Evolutionary conservation across 2,329 filamentous ascomycete genomes (phyloP).

Genomic region (Epichloe coenophiala): DNA sequence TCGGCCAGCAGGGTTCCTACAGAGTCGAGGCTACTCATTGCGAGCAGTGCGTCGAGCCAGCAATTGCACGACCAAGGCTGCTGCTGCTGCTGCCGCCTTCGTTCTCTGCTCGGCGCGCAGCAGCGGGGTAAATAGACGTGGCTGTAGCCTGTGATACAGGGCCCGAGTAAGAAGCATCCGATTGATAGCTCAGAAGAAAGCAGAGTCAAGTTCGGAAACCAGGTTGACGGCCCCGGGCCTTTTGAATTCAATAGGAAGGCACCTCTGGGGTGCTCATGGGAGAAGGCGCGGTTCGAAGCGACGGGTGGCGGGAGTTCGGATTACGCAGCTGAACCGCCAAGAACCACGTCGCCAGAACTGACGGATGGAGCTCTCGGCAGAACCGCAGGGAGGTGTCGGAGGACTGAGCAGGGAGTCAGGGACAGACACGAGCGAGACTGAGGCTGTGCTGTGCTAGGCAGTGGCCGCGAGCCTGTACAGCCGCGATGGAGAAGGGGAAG

Average conservation of each 20-base stretch:
- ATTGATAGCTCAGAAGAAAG: background rate
- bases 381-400: background rate
- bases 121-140: background rate
- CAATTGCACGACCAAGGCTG: background rate
- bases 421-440: too few relatives aligned
- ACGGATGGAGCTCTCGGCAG: background rate
- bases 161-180: background rate
- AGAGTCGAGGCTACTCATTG: conserved; percentile 31
- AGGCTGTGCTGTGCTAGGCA: too few relatives aligned
- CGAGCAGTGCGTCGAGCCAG: conserved; percentile 5
- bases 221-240: background rate
- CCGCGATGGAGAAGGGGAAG: too few relatives aligned
- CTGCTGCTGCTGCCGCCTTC: background rate
- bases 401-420: too few relatives aligned
- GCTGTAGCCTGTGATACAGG: too few relatives aligned
- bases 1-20: conserved; percentile 44
- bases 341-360: background rate
- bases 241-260: background rate
- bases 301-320: background rate
- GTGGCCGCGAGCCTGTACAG: too few relatives aligned
- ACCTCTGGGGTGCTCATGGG: conserved; percentile 2
- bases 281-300: background rate
- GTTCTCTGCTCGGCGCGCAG: background rate
- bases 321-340: background rate
- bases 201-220: background rate